Base-by-base conservation (phyloP, 129 eudicot genomes). In the Dittrichia graveolens region DNA sequence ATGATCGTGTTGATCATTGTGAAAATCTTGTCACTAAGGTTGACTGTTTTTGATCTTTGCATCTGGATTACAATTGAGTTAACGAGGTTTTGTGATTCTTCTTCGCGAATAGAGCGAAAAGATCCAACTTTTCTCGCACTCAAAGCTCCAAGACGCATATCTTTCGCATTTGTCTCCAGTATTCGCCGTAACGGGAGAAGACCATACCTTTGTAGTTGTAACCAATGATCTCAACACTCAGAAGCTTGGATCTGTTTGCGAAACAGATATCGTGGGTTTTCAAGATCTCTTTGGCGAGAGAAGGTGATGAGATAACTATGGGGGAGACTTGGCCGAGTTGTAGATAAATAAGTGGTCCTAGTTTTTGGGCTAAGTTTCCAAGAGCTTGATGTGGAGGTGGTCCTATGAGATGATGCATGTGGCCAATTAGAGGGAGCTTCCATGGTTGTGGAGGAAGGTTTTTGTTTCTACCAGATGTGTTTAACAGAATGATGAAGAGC, bases 111-210 rank as follows among this genome's bases (percentile, higher is more conserved):
- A 48, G 59, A 34, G 13, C 34, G 7, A 67, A 67, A 49, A 0
- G 45, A 48, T 46, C 31, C 8, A 48, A 67, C 72, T 13, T 48
- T 47, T 48, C n/a, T 48, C 0, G 72, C 14, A 48, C 72, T 48
- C 8, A 67, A 67, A 67, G 43, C 72, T 67, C 72, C 46, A 67
- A 47, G 46, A 67, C 35, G 5, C 45, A 67, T 34, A 67, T 47
- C 34, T 67, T 67, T 7, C 72, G 72, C 44, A 66, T 66, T 46
- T 66, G 71, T 46, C 71, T 66, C 71, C 44, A 66, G 43, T 66
- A 66, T 3, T 35, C 35, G 13, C 72, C 59, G 15, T 67, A 67
- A 8, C 59, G 46, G 15, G 72, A 2, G 35, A 48, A 67, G 12
- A 24, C 35, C 0, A 67, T 48, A 8, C 13, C 4, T 3, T 4